Conservation (phyloP, 495 filamentous ascomycete species). For the Cercophora newfieldiana region DNA sequence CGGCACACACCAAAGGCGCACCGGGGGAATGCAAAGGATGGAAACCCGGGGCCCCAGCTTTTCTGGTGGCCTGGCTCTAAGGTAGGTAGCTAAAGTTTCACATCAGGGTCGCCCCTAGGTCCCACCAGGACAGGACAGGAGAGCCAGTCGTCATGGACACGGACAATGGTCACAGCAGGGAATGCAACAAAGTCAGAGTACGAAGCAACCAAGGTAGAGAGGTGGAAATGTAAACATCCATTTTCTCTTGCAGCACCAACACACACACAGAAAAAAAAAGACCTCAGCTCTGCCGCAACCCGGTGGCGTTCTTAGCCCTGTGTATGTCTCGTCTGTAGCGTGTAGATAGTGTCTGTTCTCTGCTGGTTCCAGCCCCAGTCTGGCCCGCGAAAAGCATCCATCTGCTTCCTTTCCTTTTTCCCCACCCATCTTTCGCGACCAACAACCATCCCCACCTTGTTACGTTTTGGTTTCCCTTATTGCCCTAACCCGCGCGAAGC, state of each 20-base stretch:
- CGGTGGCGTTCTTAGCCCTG: neutral
- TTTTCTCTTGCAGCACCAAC: too few relatives aligned
- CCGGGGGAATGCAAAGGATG: neutral
- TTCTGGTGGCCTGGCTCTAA: neutral
- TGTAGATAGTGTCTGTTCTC: neutral
- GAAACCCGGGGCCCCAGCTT: neutral
- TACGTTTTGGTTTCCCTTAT: conserved; percentile 6
- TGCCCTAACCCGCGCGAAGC: conserved; percentile 2
- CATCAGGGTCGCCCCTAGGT: too few relatives aligned
- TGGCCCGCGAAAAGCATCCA: too few relatives aligned
- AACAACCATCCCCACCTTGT: neutral
- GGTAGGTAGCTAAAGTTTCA: neutral
- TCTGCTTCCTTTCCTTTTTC: neutral
- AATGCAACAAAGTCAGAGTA: too few relatives aligned
- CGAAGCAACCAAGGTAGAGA: too few relatives aligned
- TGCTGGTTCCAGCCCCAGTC: neutral
- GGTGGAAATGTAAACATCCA: too few relatives aligned
- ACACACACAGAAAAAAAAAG: too few relatives aligned
- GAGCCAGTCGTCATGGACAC: neutral
- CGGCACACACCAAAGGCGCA: neutral
- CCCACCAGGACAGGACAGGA: too few relatives aligned
- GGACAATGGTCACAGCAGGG: neutral
- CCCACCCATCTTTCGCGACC: neutral
- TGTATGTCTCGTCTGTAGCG: neutral
- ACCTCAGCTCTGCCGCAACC: neutral